Base-by-base conservation (phyloP, 2,329 filamentous ascomycete species). In the Fragosphaeria purpurea region DNA sequence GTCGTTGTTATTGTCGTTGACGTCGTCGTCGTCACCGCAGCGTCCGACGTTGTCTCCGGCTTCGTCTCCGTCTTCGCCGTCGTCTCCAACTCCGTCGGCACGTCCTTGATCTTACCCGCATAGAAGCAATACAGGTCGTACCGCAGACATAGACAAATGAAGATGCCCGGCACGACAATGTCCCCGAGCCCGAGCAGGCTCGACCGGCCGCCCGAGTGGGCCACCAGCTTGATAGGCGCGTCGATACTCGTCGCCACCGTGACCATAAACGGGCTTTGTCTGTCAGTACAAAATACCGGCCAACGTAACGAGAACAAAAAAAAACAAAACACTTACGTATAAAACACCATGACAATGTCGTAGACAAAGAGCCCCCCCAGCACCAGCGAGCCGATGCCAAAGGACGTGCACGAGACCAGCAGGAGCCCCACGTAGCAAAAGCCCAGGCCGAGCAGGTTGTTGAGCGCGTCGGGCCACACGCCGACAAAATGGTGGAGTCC, bases 101-200 rank as follows among this genome's bases (percentile, higher is more conserved):
- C 70, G 22, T 72, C 68, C 56, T 72, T 76, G 63, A 82, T 75
- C 61, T 86, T 82, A 40, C 74, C 74, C 38, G 85, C 73, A 62
- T 97, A 97, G 69, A 86, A 82, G 49, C 88, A 74, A 70, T 88
- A 93, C 7, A 95, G 74, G 62, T 98, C 91, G 59, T 95, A 95
- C n/a, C 91, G 82, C 31, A 98, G 73, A 2, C 90, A 88, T 41
- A 96, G 76, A 1, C 80, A 88, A 55, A 97, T 85, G 68, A 96
- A 83, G 61, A 97, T 88, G 7, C 91, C 93, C 0, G 91, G 91
- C 4, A 98, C 74, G 1, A 95, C 86, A 52, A 98, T 86, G 62
- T 98, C 91, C n/a, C 91, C 91, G 0, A 97, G 75, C 0, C 91
- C 91, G 7, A 98, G 81, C 77, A 97, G 95, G 48, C 87, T 79